A percentile compares a stretch with the other conserved stretches of the same genome.
phyloP scores from a whole-genome alignment of 331 rosid species.

The Ulmus americana region DNA sequence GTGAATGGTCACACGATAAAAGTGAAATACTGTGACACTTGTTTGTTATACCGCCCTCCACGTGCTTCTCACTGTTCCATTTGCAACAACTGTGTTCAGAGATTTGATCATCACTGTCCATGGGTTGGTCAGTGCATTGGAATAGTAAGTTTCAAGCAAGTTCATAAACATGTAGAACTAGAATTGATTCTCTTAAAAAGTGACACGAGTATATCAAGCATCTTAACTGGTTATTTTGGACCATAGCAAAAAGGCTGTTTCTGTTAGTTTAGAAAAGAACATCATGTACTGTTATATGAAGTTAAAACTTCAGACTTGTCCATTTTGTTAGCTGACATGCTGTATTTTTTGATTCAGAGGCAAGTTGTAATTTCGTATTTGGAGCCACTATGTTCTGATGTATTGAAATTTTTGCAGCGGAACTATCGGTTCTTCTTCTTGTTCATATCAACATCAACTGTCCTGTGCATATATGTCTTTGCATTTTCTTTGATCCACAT shows the following conservation, averaged over 20 bases:
- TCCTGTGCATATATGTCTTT: constrained; percentile 70
- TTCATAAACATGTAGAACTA: neutral
- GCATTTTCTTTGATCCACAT: constrained; percentile 55
- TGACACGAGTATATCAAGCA: no score
- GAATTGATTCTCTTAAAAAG: neutral
- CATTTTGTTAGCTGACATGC: no score
- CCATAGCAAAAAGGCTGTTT: no score
- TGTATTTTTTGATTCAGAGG: no score
- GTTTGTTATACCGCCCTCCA: constrained; percentile 89
- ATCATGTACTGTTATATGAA: no score
- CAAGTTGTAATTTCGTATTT: constrained; percentile 11
- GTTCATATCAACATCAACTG: constrained; percentile 78
- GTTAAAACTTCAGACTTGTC: no score
- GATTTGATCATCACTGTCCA: constrained; percentile 99
- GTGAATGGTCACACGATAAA: constrained; percentile 69
- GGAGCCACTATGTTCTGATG: constrained; percentile 23
- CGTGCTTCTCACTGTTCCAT: constrained; percentile 96
- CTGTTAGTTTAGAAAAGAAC: no score
- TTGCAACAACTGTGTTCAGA: constrained; percentile 93
- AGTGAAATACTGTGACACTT: constrained; percentile 94
- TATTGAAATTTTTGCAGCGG: constrained; percentile 54
- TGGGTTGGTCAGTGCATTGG: constrained; percentile 99
- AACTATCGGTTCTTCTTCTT: constrained; percentile 85
- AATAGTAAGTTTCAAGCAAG: constrained; percentile 44
- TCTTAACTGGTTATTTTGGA: no score